These are phyloP conservation scores for Apophysomyces sp. DNA, from an alignment of 371 early-diverging fungal species.

Conservation along the genomic window DNA sequence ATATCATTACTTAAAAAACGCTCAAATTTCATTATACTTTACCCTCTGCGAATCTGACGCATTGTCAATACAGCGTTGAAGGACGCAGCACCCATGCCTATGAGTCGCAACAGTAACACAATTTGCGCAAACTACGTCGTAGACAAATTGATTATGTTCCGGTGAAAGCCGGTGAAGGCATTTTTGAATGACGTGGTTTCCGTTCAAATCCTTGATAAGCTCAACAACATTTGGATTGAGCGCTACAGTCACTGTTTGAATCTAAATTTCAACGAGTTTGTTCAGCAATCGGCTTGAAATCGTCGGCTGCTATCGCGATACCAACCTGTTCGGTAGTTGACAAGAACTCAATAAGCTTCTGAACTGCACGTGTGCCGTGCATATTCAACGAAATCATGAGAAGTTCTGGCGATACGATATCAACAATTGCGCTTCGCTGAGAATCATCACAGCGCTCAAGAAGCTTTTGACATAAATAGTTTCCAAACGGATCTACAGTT, in stretches of 20 bases:
- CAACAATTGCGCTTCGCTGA: slow-evolving; percentile 74
- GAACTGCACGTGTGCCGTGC: slow-evolving; percentile 97
- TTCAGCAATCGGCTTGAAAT: neutral
- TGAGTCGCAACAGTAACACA: slow-evolving; percentile 91
- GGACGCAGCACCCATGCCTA: slow-evolving; percentile 96
- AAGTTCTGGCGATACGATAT: slow-evolving; percentile 71
- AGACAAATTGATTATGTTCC: slow-evolving; percentile 84
- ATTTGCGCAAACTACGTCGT: slow-evolving; percentile 79
- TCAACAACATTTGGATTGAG: slow-evolving; percentile 78
- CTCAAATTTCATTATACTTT: slow-evolving; percentile 1
- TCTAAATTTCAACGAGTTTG: slow-evolving; percentile 32
- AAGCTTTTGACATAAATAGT: slow-evolving; percentile 89
- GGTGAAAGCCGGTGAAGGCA: slow-evolving; percentile 76
- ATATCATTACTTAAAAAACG: neutral
- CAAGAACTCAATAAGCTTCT: slow-evolving; percentile 90
- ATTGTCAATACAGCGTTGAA: slow-evolving; percentile 96
- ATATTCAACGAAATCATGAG: slow-evolving; percentile 87
- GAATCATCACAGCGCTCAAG: slow-evolving; percentile 77
- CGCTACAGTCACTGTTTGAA: slow-evolving; percentile 69
- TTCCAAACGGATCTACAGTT: slow-evolving; percentile 82
- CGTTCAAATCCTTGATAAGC: slow-evolving; percentile 94
- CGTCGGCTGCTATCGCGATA: neutral
- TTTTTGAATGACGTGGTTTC: slow-evolving; percentile 98
- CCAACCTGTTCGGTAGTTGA: slow-evolving; percentile 58
- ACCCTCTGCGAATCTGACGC: slow-evolving; percentile 71